These are phyloP conservation scores for Wickerhamomyces sp. DNA, from an alignment of 1,139 yeast species.

Conservation along the genomic window DNA sequence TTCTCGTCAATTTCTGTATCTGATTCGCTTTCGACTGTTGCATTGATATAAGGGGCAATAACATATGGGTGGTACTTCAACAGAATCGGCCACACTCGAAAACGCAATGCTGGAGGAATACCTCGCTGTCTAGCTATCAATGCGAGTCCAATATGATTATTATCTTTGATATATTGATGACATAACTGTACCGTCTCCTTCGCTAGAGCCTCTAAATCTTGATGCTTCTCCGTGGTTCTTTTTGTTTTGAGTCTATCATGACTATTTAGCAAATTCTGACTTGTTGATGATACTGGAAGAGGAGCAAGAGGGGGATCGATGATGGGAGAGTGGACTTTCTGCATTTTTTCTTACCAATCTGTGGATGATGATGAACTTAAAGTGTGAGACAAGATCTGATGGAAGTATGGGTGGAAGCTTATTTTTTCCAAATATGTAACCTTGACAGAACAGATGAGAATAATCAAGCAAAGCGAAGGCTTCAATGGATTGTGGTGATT, in stretches of 20 bases:
- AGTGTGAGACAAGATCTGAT: no score
- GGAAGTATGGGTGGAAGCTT: no score
- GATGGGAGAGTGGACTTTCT: neutral
- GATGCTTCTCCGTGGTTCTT: slow-evolving; percentile 1
- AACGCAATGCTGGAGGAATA: slow-evolving; percentile 76
- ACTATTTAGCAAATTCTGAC: neutral
- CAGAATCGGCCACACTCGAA: slow-evolving; percentile 79
- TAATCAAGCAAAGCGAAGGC: neutral
- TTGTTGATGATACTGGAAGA: neutral
- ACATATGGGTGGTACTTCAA: slow-evolving; percentile 84
- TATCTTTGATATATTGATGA: slow-evolving; percentile 22
- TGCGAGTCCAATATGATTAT: slow-evolving; percentile 48
- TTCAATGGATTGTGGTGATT: neutral
- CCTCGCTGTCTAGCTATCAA: slow-evolving; percentile 79
- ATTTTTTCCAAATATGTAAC: no score
- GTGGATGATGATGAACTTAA: no score
- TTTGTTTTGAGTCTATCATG: slow-evolving; percentile 1
- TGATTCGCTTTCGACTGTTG: slow-evolving; percentile 33
- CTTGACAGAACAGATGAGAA: neutral
- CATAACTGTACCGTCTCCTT: slow-evolving; percentile 5
- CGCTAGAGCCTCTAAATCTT: neutral
- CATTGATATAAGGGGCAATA: slow-evolving; percentile 62
- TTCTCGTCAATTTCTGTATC: slow-evolving; percentile 26
- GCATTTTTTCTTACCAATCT: neutral
- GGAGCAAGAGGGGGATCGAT: neutral